Percentiles rank a stretch among this genome's conserved stretches.
Conservation (phyloP, 768 basidiomycete genomes). For the Lactifluus hygrophoroides region DNA sequence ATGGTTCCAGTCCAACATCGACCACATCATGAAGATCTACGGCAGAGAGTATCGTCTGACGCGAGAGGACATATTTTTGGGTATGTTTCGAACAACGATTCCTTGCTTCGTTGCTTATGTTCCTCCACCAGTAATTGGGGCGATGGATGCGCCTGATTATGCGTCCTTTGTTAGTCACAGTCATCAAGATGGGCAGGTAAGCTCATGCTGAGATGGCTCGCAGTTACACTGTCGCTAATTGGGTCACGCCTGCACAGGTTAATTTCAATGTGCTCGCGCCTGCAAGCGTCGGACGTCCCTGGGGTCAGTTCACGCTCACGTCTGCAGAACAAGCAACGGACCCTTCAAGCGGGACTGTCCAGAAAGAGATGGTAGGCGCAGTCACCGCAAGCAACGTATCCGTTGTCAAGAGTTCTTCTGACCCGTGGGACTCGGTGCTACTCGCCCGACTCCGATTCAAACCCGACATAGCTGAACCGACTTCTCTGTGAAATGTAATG, state of each 20-base stretch:
- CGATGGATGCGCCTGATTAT: slow-evolving; percentile 61
- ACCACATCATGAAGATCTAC: slow-evolving; percentile 52
- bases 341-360: slow-evolving; percentile 34
- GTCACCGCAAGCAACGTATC: slow-evolving; percentile 46
- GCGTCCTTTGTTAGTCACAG: slow-evolving; percentile 68
- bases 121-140: slow-evolving; percentile 46
- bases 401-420: slow-evolving; percentile 23
- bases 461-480: slow-evolving; percentile 50
- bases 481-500: slow-evolving; percentile 29
- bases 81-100: slow-evolving; percentile 23
- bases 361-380: slow-evolving; percentile 30
- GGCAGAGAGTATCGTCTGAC: slow-evolving; percentile 30
- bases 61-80: slow-evolving; percentile 30
- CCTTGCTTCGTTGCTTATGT: slow-evolving; percentile 6
- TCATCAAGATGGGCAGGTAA: slow-evolving; percentile 51
- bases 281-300: slow-evolving; percentile 46
- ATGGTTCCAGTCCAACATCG: slow-evolving; percentile 68
- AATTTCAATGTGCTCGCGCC: slow-evolving; percentile 63
- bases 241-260: slow-evolving; percentile 30
- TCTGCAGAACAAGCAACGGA: slow-evolving; percentile 30
- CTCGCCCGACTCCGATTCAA: slow-evolving; percentile 60
- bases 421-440: slow-evolving; percentile 49
- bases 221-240: slow-evolving; percentile 2
- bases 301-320: slow-evolving; percentile 65
- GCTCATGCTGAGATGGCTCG: slow-evolving; percentile 7